Conservation (phyloP, 2,329 filamentous ascomycete species). For the Microascus cirrosus region DNA sequence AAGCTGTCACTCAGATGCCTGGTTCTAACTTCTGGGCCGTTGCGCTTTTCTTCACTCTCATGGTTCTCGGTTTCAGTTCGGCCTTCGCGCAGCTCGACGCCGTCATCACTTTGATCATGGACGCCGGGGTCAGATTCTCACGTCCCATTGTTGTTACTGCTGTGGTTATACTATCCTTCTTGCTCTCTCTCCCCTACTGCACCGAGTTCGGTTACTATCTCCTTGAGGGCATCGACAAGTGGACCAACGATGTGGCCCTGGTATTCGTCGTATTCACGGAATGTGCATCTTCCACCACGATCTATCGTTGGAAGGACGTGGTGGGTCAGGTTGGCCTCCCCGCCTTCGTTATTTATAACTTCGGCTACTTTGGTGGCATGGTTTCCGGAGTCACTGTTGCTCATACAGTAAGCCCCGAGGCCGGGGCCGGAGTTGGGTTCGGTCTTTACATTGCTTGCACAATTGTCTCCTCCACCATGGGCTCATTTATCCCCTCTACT, state of each 20-base stretch:
- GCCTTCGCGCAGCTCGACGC: slow-evolving; percentile 50
- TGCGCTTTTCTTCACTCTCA: slow-evolving; percentile 46
- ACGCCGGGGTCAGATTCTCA: slow-evolving; percentile 34
- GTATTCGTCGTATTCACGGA: slow-evolving; percentile 44
- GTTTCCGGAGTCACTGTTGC: slow-evolving; percentile 37
- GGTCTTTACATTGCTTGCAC: slow-evolving; percentile 35
- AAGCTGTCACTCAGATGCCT: slow-evolving; percentile 44
- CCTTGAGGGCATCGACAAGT: slow-evolving; percentile 40
- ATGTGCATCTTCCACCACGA: slow-evolving; percentile 37
- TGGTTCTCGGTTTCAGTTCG: slow-evolving; percentile 46
- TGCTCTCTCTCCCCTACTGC: slow-evolving; percentile 44
- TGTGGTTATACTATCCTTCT: slow-evolving; percentile 36
- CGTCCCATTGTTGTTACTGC: slow-evolving; percentile 36
- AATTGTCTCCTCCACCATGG: slow-evolving; percentile 24
- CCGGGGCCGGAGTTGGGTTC: slow-evolving; percentile 38
- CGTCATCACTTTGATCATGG: slow-evolving; percentile 39
- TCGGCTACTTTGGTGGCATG: slow-evolving; percentile 41
- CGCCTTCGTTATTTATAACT: slow-evolving; percentile 32
- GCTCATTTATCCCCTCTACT: slow-evolving; percentile 22
- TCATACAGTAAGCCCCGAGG: slow-evolving; percentile 29
- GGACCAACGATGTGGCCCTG: slow-evolving; percentile 42
- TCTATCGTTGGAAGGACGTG: slow-evolving; percentile 40
- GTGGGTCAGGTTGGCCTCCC: slow-evolving; percentile 29
- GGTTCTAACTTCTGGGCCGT: slow-evolving; percentile 47
- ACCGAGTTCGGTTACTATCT: slow-evolving; percentile 47